Conservation (phyloP, 768 basidiomycete species). For the Macrolepiota albuminosa region DNA sequence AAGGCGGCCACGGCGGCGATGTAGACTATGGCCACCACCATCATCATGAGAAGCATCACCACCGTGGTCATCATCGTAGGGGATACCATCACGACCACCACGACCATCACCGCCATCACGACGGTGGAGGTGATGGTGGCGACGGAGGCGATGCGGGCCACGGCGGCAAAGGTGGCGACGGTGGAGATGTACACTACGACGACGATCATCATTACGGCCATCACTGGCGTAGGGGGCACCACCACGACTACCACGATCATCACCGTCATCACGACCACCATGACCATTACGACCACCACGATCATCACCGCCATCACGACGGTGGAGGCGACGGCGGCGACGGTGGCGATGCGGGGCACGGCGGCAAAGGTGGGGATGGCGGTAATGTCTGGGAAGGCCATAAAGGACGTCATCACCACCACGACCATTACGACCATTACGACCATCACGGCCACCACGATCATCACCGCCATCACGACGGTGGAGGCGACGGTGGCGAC, state of each 20-base stretch:
- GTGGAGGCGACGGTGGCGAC: background rate
- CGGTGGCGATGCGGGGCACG: background rate
- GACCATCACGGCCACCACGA: too few relatives aligned
- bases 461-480: too few relatives aligned
- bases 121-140: background rate
- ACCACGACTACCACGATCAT: background rate
- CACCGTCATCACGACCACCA: too few relatives aligned
- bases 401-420: background rate
- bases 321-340: background rate
- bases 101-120: background rate
- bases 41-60: background rate
- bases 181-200: background rate
- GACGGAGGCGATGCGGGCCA: background rate
- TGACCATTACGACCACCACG: background rate
- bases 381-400: background rate
- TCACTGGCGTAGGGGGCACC: background rate
- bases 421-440: background rate
- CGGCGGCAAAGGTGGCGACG: background rate
- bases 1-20: background rate
- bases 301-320: background rate
- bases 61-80: background rate
- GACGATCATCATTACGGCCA: background rate
- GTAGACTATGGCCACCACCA: background rate
- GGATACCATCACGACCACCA: background rate
- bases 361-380: background rate